Evolutionary conservation across 768 basidiomycete genomes (phyloP).

Genomic region (Lactarius pseudohatsudake): DNA sequence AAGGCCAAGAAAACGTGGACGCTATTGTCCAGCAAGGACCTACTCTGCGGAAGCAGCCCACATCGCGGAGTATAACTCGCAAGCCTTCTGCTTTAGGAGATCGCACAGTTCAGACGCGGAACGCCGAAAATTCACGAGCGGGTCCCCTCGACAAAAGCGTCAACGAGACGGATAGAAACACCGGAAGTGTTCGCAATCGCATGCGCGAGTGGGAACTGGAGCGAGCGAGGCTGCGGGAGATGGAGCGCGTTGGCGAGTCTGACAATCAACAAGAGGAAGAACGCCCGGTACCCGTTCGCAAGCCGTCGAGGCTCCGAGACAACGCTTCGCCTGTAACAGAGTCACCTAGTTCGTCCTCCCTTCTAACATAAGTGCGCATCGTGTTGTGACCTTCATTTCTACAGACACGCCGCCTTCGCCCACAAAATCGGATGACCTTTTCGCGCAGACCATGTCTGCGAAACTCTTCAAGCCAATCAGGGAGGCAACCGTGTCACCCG

Average conservation of each 20-base stretch:
- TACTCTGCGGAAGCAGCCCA: constrained; percentile 13
- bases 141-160: constrained; percentile 32
- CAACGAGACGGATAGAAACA: constrained; percentile 27
- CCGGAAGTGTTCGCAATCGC: constrained; percentile 48
- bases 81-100: constrained; percentile 31
- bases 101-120: constrained; percentile 22
- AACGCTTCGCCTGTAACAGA: constrained; percentile 30
- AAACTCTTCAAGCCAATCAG: constrained; percentile 15
- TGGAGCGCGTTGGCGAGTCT: constrained; percentile 49
- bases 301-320: constrained; percentile 13
- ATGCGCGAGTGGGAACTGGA: constrained; percentile 79
- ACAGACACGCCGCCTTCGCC: constrained; percentile 14
- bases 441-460: constrained; percentile 16
- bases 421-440: background rate
- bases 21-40: constrained; percentile 13
- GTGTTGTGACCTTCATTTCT: constrained; percentile 1
- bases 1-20: constrained; percentile 17
- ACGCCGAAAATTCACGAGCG: constrained; percentile 31
- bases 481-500: constrained; percentile 6
- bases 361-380: background rate
- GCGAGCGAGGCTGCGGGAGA: constrained; percentile 65
- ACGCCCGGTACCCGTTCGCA: constrained; percentile 14
- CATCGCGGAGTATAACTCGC: constrained; percentile 25
- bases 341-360: constrained; percentile 29
- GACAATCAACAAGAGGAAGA: constrained; percentile 21